Evolutionary conservation across 2,329 filamentous ascomycete genomes (phyloP), one percentile per base, ranked within the genome.

Genomic region (Xylariaceae sp.): DNA sequence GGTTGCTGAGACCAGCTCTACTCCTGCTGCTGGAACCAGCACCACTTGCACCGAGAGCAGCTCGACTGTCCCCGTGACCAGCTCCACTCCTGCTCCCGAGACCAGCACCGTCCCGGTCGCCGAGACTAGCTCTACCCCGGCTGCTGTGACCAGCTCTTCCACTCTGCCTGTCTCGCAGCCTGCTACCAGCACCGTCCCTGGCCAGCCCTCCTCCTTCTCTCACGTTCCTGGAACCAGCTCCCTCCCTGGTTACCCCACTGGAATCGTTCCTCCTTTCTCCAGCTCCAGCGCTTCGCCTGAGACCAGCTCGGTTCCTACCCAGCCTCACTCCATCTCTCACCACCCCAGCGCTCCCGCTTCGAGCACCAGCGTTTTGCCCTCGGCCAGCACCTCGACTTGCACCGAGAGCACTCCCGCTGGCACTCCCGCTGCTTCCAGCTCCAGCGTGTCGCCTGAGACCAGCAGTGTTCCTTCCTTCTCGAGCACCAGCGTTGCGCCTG

Each of bases 171-270:
- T 30, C 23, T 30, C 23, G 4, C 4, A 30, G 23, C 23, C 23
- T 30, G 23, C 23, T 30, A 30, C 23, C 23, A 30, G 23, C 23
- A 30, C 23, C 23, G 23, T 30, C 23, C 23, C 23, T 30, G 23
- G 23, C 23, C 23, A 30, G 23, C 23, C 23, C 23, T 42, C 37
- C 37, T 30, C 23, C 23, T 30, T 30, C 23, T 30, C 23, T 30
- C 23, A 30, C 23, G 23, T 30, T 30, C 11, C 23, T 30, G 23
- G 23, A 30, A 30, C 23, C 23, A 30, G 23, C 23, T 30, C 23
- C 23, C 23, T 30, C 23, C 23, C 23, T n/a, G 59, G 55, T n/a
- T 57, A 60, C 52, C 55, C 57, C 30, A 59, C 53, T 4, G 56
- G 56, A 7, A 8, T 8, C 57, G 15, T 8, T 34, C 23, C 56